These are phyloP conservation scores for Fusarium mexicanum DNA, from an alignment of 2,329 filamentous ascomycete species.

Conservation along the genomic window DNA sequence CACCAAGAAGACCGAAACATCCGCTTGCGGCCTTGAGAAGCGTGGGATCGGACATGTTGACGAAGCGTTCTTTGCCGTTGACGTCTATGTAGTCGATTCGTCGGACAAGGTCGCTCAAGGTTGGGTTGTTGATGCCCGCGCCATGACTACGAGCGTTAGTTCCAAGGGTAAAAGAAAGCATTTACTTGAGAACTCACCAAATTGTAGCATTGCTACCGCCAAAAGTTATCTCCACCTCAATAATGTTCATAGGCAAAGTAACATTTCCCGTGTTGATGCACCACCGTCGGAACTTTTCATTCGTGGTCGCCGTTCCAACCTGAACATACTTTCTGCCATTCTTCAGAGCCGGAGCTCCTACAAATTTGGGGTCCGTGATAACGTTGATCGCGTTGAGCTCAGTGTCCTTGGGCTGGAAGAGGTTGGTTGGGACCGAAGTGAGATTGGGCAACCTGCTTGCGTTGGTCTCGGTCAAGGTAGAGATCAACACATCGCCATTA, in stretches of 20 bases:
- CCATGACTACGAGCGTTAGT: neutral
- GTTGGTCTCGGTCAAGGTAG: neutral
- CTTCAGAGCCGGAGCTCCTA: neutral
- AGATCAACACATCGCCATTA: neutral
- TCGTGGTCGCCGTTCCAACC: neutral
- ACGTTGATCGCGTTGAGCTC: neutral
- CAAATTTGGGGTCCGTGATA: neutral
- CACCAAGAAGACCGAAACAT: neutral
- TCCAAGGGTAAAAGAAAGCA: fast-evolving
- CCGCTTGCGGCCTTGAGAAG: neutral
- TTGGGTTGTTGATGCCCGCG: neutral
- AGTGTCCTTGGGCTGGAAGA: neutral
- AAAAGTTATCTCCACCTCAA: neutral
- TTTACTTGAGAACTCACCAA: neutral
- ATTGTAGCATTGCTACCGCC: neutral
- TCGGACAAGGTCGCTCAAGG: neutral
- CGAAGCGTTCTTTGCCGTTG: neutral
- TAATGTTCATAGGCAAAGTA: neutral
- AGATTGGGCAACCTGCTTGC: neutral
- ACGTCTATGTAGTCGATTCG: neutral
- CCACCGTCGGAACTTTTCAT: neutral
- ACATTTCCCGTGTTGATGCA: neutral
- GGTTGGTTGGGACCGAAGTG: neutral
- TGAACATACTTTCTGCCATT: neutral
- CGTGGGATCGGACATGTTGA: neutral